Evolutionary conservation across 768 basidiomycete genomes (phyloP).

Genomic region (Boletus rufocinnamomeus): DNA sequence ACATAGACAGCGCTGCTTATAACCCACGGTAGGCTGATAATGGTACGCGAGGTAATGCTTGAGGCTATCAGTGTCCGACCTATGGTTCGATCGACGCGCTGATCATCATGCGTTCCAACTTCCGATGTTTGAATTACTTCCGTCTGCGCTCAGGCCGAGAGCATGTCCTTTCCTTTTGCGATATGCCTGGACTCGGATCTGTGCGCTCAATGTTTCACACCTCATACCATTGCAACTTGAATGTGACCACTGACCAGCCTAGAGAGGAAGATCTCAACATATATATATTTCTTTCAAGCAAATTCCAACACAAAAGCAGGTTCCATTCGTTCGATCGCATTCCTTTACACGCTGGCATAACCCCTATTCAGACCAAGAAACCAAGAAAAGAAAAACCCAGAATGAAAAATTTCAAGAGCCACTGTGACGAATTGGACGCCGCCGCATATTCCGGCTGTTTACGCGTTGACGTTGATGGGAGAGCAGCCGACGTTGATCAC

Average conservation of each 20-base stretch:
- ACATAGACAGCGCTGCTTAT: neutral
- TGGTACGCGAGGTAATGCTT: neutral
- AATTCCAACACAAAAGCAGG: too few species aligned
- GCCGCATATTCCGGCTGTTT: neutral
- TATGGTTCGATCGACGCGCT: neutral
- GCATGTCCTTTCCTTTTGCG: neutral
- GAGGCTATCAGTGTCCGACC: too few species aligned
- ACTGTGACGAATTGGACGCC: too few species aligned
- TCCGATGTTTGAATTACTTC: neutral
- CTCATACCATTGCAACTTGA: too few species aligned
- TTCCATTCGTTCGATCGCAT: neutral
- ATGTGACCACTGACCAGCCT: neutral
- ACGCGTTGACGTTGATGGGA: conserved; percentile 5
- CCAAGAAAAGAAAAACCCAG: neutral
- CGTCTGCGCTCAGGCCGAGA: too few species aligned
- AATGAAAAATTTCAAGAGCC: too few species aligned
- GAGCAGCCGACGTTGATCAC: conserved; percentile 16
- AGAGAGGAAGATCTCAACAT: neutral
- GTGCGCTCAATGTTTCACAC: too few species aligned
- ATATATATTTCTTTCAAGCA: neutral
- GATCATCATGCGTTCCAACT: neutral
- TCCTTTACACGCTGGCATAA: neutral
- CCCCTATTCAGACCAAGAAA: neutral
- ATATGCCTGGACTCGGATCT: neutral
- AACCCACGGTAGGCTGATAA: neutral